Evolutionary conservation across 192 early-diverging fungal species (phyloP), one percentile per base, ranked within the genome.

Genomic region (Mycoemilia scoparia): DNA sequence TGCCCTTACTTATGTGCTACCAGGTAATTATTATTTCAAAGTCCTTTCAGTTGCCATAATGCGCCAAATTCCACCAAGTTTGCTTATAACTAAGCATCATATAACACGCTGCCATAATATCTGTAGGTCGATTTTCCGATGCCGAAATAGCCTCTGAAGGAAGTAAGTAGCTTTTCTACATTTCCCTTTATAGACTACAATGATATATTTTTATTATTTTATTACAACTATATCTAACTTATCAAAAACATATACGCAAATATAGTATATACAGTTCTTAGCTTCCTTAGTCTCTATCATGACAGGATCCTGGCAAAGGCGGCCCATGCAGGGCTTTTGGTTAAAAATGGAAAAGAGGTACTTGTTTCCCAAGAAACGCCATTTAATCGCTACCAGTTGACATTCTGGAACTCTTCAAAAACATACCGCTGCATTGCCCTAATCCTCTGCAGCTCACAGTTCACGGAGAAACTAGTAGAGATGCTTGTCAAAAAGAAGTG

Each of bases 141-240:
- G 73, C 87, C 11, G 91, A 96, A 46, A 66, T 96, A 23, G 82
- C 79, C 7, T 87, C 87, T 9, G 84, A 91, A 68, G 77, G 75
- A 9, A 57, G n/a, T n/a, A n/a, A n/a, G n/a, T n/a, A n/a, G n/a
- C n/a, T n/a, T n/a, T n/a, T n/a, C n/a, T n/a, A n/a, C n/a, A n/a
- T n/a, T n/a, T n/a, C n/a, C n/a, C 59, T 67, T 41, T 18, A 47
- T 49, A 16, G 18, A 21, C 12, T 7, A 8, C 21, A 20, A 9
- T 33, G 7, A 9, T 7, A 2, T 33, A 16, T 2, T 15, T 3
- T 33, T 33, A 2, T 7, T 20, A 12, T 12, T 33, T n/a, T n/a
- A n/a, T n/a, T n/a, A n/a, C n/a, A n/a, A n/a, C n/a, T n/a, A n/a
- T n/a, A n/a, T n/a, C n/a, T n/a, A n/a, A n/a, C n/a, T n/a, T n/a